These are phyloP conservation scores for Odontarrhena argentea DNA, from an alignment of 345 rosid species.

Conservation along the genomic window DNA sequence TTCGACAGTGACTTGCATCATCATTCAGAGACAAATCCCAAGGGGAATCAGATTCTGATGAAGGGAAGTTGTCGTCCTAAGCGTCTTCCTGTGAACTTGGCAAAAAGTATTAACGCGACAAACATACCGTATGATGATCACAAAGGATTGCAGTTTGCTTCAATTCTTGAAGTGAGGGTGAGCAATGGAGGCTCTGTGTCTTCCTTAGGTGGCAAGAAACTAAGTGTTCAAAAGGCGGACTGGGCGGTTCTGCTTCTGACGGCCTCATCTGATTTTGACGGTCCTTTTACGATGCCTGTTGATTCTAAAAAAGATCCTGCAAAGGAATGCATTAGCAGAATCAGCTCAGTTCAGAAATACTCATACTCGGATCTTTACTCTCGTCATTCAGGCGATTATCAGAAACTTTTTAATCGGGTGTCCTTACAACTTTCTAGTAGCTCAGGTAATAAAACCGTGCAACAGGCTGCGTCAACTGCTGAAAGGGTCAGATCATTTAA, in stretches of 20 bases:
- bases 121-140: conserved; percentile 47
- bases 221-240: conserved; percentile 74
- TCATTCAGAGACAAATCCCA: conserved; percentile 48
- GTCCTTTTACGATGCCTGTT: conserved; percentile 69
- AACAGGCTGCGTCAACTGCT: conserved; percentile 53
- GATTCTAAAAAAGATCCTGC: conserved; percentile 71
- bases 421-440: conserved; percentile 62
- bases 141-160: conserved; percentile 67
- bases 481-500: conserved; percentile 75
- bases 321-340: conserved; percentile 47
- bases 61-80: conserved; percentile 71
- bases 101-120: conserved; percentile 38
- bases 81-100: conserved; percentile 56
- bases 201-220: conserved; percentile 56
- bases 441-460: conserved; percentile 35
- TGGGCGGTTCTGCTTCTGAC: conserved; percentile 68
- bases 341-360: conserved; percentile 50
- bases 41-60: conserved; percentile 60
- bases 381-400: conserved; percentile 75
- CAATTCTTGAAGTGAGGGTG: conserved; percentile 65
- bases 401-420: conserved; percentile 73
- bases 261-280: conserved; percentile 81
- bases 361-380: conserved; percentile 67
- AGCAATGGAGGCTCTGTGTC: conserved; percentile 58
- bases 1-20: conserved; percentile 67